These are phyloP conservation scores for Fragaria iinumae DNA, from an alignment of 306 rosid species.

Conservation along the genomic window DNA sequence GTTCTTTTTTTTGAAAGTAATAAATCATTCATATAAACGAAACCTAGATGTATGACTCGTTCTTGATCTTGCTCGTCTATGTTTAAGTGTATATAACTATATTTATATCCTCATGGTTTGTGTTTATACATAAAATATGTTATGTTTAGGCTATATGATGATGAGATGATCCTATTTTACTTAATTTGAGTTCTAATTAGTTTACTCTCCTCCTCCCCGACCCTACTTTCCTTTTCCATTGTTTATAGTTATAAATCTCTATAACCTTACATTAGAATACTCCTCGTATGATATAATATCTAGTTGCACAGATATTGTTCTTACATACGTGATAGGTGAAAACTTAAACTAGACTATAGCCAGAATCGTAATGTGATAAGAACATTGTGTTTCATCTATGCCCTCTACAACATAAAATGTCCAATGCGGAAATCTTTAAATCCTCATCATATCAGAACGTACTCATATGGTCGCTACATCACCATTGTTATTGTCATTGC, in stretches of 20 bases:
- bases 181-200: not conserved
- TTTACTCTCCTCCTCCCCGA: not conserved
- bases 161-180: not conserved
- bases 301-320: not conserved
- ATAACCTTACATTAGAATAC: not conserved
- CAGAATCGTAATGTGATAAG: not conserved
- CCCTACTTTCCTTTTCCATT: not conserved
- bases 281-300: not conserved
- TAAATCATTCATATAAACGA: too few relatives aligned
- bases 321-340: not conserved
- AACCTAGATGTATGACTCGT: not conserved
- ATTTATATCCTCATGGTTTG: not conserved
- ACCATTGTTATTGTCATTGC: too few relatives aligned
- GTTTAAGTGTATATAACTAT: not conserved
- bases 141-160: not conserved
- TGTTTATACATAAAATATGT: not conserved
- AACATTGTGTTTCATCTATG: not conserved
- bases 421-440: too few relatives aligned
- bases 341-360: not conserved
- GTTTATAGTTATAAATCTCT: not conserved
- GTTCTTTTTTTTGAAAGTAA: too few relatives aligned
- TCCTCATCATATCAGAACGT: too few relatives aligned
- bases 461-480: too few relatives aligned
- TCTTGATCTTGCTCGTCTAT: not conserved
- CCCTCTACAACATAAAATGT: too few relatives aligned